Percentiles rank a stretch among this genome's conserved stretches.
phyloP scores from a whole-genome alignment of 1,284 basidiomycete species.

The Cystobasidiaceae sp. region DNA sequence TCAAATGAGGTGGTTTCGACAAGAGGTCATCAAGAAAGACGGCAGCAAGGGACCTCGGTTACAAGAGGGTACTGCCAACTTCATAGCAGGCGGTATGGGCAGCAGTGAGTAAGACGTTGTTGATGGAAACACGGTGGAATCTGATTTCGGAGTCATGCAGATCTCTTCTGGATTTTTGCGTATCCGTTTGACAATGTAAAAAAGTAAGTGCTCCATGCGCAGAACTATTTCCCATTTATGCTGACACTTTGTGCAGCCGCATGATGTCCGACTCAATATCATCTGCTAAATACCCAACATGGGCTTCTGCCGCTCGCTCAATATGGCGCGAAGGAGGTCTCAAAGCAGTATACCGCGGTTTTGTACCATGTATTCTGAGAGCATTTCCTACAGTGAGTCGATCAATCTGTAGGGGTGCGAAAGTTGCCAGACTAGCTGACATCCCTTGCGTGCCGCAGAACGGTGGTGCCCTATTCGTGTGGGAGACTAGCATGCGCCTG shows the following conservation, averaged over 20 bases:
- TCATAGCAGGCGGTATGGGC: constrained; percentile 62
- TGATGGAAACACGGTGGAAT: constrained; percentile 9
- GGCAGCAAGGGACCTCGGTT: constrained; percentile 52
- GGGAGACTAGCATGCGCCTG: constrained; percentile 61
- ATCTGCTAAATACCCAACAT: constrained; percentile 50
- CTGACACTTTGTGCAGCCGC: constrained; percentile 34
- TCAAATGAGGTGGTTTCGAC: constrained; percentile 38
- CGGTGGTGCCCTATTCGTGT: constrained; percentile 65
- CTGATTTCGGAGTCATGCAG: constrained; percentile 36
- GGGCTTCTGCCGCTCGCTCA: constrained; percentile 54
- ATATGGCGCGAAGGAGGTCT: constrained; percentile 55
- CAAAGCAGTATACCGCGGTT: constrained; percentile 55
- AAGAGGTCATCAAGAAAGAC: constrained; percentile 27
- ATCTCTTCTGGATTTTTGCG: constrained; percentile 54
- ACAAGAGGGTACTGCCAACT: constrained; percentile 58
- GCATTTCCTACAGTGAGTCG: constrained; percentile 57
- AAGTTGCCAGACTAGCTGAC: background rate
- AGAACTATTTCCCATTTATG: constrained; percentile 23
- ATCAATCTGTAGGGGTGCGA: background rate
- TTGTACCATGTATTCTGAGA: constrained; percentile 58
- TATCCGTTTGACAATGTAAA: constrained; percentile 74
- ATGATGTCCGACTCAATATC: constrained; percentile 55
- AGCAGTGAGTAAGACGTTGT: constrained; percentile 64
- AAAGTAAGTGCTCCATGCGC: constrained; percentile 56
- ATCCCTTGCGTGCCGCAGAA: constrained; percentile 46